phyloP scores from a whole-genome alignment of 305 asterid species.

The Rubia peregrina region DNA sequence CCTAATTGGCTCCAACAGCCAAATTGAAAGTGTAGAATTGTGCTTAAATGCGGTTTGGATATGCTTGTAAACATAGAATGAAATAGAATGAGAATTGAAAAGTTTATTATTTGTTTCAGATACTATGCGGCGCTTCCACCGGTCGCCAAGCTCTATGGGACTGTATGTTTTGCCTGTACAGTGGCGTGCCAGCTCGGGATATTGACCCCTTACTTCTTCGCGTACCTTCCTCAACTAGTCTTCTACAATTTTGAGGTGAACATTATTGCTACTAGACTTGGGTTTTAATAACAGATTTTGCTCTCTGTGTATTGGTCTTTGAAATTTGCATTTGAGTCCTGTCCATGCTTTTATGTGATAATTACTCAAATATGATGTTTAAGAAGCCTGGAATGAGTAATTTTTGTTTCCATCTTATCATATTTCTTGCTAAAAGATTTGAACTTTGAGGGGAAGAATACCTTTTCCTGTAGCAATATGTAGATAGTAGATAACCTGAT shows the following conservation, averaged over 20 bases:
- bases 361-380: not conserved
- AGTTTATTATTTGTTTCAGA: slow-evolving; percentile 34
- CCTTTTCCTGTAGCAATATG: not conserved
- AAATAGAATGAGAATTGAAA: not conserved
- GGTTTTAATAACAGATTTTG: not conserved
- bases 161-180: slow-evolving; percentile 59
- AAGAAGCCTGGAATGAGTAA: not conserved
- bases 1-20: not conserved
- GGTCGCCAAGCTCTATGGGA: slow-evolving; percentile 87
- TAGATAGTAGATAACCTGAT: not conserved
- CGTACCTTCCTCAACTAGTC: slow-evolving; percentile 37
- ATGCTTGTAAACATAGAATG: not conserved
- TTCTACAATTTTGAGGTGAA: slow-evolving; percentile 62
- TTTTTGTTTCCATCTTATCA: not conserved
- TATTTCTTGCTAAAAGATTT: not conserved
- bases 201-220: slow-evolving; percentile 42
- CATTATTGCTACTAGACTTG: slow-evolving; percentile 12
- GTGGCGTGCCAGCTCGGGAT: slow-evolving; percentile 57
- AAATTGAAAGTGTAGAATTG: not conserved
- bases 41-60: not conserved
- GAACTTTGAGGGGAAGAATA: not conserved
- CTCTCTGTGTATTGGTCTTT: not conserved
- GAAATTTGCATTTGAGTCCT: not conserved
- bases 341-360: not conserved
- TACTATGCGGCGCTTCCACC: slow-evolving; percentile 90